These are phyloP conservation scores for Beauveria sp. DNA, from an alignment of 2,329 filamentous ascomycete genomes.

Conservation along the genomic window DNA sequence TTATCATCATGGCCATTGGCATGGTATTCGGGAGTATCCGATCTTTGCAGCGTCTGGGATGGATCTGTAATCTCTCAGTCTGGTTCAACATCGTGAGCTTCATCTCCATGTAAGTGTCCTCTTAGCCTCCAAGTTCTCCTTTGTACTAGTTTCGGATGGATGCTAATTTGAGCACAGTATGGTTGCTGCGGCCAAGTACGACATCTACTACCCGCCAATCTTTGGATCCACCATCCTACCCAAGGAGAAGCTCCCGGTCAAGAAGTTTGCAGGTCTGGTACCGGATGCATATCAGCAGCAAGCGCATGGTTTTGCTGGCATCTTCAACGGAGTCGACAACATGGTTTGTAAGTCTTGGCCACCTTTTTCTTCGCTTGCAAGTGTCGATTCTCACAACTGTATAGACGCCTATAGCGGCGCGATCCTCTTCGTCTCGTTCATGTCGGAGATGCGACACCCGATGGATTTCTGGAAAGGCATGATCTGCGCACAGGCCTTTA, in stretches of 20 bases:
- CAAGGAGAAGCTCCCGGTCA: slow-evolving; percentile 1
- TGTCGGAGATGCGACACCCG: slow-evolving; percentile 41
- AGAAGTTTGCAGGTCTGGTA: slow-evolving; percentile 8
- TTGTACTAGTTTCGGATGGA: no score
- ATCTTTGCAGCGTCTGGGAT: slow-evolving; percentile 44
- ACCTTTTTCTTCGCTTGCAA: slow-evolving; percentile 20
- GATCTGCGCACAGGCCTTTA: slow-evolving; percentile 30
- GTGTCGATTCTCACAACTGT: not conserved
- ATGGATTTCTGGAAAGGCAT: slow-evolving; percentile 35
- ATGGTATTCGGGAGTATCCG: slow-evolving; percentile 47
- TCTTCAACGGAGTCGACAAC: slow-evolving; percentile 12
- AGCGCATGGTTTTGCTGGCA: slow-evolving; percentile 10
- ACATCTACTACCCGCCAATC: not conserved
- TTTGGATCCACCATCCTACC: slow-evolving; percentile 8
- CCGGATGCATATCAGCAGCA: slow-evolving; percentile 12
- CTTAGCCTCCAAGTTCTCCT: no score
- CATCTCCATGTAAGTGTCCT: slow-evolving; percentile 28
- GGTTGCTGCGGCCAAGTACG: slow-evolving; percentile 10
- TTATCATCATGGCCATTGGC: slow-evolving; percentile 43
- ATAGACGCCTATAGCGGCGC: slow-evolving; percentile 45
- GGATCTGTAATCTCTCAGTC: slow-evolving; percentile 48
- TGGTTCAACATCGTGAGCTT: slow-evolving; percentile 44
- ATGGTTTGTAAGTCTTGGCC: slow-evolving; percentile 8
- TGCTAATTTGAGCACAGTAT: not conserved
- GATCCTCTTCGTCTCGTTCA: slow-evolving; percentile 48